These are phyloP conservation scores for Plectosphaerella cucumerina DNA, from an alignment of 2,329 filamentous ascomycete species.

Conservation along the genomic window DNA sequence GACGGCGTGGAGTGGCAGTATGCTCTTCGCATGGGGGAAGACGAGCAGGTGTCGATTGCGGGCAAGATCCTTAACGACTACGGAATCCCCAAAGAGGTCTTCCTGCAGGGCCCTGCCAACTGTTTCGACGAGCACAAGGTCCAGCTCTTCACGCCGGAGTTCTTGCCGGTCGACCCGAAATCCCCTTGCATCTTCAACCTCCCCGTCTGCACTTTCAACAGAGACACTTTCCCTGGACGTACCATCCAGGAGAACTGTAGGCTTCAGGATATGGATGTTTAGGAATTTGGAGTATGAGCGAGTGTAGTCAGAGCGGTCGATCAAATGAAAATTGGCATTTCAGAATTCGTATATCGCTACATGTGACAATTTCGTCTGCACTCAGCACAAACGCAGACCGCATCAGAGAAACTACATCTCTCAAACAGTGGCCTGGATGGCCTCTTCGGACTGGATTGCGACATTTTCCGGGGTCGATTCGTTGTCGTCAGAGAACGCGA, in stretches of 20 bases:
- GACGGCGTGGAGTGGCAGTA: constrained; percentile 2
- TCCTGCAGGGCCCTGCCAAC: not conserved
- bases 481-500: not conserved
- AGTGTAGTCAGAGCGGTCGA: no score
- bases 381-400: no score
- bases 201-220: not conserved
- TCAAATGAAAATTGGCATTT: no score
- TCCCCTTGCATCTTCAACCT: constrained; percentile 3
- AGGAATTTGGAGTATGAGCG: not conserved
- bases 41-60: constrained; percentile 4
- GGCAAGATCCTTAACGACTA: constrained; percentile 8
- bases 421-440: no score
- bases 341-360: not conserved
- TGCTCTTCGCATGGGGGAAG: constrained; percentile 4
- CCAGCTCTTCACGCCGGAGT: not conserved
- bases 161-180: not conserved
- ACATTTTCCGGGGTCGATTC: not conserved
- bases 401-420: no score
- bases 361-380: no score
- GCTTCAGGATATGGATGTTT: not conserved
- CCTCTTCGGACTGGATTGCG: no score
- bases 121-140: constrained; percentile 1
- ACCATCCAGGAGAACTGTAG: no score
- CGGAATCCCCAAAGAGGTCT: constrained; percentile 4
- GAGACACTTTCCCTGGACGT: no score